A percentile compares a stretch with the other conserved stretches of the same genome.
Evolutionary conservation across 2,329 filamentous ascomycete species (phyloP).

Genomic region (Leptographium procerum): DNA sequence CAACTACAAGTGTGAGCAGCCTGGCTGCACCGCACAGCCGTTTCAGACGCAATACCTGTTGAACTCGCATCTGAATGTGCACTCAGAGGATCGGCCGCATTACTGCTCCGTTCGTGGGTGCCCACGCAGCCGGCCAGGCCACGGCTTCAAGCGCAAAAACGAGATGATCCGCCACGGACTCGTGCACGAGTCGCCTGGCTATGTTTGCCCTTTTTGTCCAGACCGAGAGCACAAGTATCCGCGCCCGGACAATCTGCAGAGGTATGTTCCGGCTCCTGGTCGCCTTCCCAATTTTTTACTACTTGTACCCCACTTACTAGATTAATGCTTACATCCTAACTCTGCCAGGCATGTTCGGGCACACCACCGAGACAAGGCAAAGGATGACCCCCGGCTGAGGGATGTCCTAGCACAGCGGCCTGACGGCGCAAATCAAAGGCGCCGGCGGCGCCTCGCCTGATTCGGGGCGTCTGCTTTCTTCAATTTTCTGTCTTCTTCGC

Average conservation of each 20-base stretch:
- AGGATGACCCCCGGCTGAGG: conserved; percentile 70
- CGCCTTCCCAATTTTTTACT: too few relatives aligned
- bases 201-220: conserved; percentile 91
- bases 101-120: conserved; percentile 54
- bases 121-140: conserved; percentile 50
- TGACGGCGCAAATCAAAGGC: conserved; percentile 71
- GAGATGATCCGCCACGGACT: conserved; percentile 70
- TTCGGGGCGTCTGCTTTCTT: background rate
- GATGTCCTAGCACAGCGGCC: conserved; percentile 78
- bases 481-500: background rate
- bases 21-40: conserved; percentile 57
- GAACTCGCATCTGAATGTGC: conserved; percentile 68
- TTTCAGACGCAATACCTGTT: conserved; percentile 70
- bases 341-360: conserved; percentile 76
- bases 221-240: conserved; percentile 92
- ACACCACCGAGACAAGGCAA: conserved; percentile 81
- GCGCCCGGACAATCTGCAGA: conserved; percentile 86
- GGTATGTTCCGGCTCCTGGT: too few relatives aligned
- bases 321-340: background rate
- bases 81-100: conserved; percentile 53
- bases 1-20: conserved; percentile 44
- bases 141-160: conserved; percentile 62
- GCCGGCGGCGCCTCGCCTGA: conserved; percentile 35
- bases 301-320: background rate
- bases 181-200: conserved; percentile 88